These are phyloP conservation scores for Ustulina deusta DNA, from an alignment of 2,329 filamentous ascomycete species.

Conservation along the genomic window DNA sequence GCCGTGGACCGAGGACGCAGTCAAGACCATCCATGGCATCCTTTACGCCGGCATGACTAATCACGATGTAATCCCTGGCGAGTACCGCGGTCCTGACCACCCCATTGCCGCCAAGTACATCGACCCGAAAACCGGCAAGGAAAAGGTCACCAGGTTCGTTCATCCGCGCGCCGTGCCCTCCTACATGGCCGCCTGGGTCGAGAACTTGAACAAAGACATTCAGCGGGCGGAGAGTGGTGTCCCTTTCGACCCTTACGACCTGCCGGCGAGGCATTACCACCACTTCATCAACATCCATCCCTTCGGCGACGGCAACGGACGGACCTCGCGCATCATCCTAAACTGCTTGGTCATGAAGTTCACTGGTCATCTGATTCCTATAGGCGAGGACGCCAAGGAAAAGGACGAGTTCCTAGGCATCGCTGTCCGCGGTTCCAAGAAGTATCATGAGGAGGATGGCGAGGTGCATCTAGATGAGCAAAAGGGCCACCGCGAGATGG, in stretches of 20 bases:
- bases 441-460: slow-evolving; percentile 41
- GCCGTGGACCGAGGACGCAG: slow-evolving; percentile 30
- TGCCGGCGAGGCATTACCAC: slow-evolving; percentile 49
- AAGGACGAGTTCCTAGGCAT: slow-evolving; percentile 38
- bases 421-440: slow-evolving; percentile 26
- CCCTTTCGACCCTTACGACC: slow-evolving; percentile 5
- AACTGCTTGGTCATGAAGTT: slow-evolving; percentile 54
- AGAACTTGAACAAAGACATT: slow-evolving; percentile 44
- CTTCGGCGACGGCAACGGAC: slow-evolving; percentile 56
- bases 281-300: slow-evolving; percentile 55
- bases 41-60: slow-evolving; percentile 48
- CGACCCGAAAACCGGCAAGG: slow-evolving; percentile 21
- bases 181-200: slow-evolving; percentile 46
- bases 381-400: slow-evolving; percentile 37
- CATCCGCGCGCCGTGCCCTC: slow-evolving; percentile 38
- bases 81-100: slow-evolving; percentile 44
- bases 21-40: slow-evolving; percentile 34
- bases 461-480: slow-evolving; percentile 34
- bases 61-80: slow-evolving; percentile 53
- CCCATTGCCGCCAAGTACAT: slow-evolving; percentile 35
- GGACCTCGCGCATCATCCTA: slow-evolving; percentile 54
- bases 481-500: slow-evolving; percentile 37
- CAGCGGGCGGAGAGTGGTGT: slow-evolving; percentile 19
- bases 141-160: slow-evolving; percentile 41
- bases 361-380: slow-evolving; percentile 34